Percentiles rank a stretch among this genome's conserved stretches.
Evolutionary conservation across 805 yeast species (phyloP).

Genomic region (Torulaspora franciscae): DNA sequence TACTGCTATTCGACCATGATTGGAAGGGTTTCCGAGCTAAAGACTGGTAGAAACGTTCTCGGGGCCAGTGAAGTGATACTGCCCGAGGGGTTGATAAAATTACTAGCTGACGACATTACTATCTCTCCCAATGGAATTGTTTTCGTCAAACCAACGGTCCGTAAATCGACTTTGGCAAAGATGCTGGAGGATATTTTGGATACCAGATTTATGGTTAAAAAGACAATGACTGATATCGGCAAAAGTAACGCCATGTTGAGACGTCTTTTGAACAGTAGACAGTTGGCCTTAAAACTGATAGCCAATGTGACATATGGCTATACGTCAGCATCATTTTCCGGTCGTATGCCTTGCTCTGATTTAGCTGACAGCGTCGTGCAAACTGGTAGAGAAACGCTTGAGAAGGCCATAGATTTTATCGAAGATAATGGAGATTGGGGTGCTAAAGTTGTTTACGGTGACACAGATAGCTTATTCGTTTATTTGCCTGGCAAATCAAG

Average conservation of each 20-base stretch:
- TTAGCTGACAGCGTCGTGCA: constrained; percentile 92
- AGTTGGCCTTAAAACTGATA: constrained; percentile 78
- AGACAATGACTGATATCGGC: constrained; percentile 52
- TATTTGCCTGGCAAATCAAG: constrained; percentile 78
- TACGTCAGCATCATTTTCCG: constrained; percentile 89
- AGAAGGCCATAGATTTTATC: constrained; percentile 62
- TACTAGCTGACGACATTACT: constrained; percentile 50
- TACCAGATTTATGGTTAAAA: constrained; percentile 72
- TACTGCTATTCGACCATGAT: constrained; percentile 73
- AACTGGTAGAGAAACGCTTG: constrained; percentile 80
- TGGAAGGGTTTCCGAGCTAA: constrained; percentile 56
- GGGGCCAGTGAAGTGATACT: constrained; percentile 52
- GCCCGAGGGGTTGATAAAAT: constrained; percentile 52
- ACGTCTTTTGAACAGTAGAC: constrained; percentile 66
- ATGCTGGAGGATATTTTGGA: constrained; percentile 82
- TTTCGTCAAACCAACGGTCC: constrained; percentile 58
- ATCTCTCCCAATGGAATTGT: constrained; percentile 85
- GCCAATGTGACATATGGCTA: constrained; percentile 98
- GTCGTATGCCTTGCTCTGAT: constrained; percentile 95
- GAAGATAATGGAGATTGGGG: constrained; percentile 62
- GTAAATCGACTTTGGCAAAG: constrained; percentile 72
- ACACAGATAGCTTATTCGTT: constrained; percentile 90
- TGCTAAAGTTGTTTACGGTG: constrained; percentile 94
- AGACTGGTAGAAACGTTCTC: constrained; percentile 41
- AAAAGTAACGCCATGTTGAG: constrained; percentile 42